Conservation (phyloP, 352 stramenopile species). For the Phytopythium helicoides region DNA sequence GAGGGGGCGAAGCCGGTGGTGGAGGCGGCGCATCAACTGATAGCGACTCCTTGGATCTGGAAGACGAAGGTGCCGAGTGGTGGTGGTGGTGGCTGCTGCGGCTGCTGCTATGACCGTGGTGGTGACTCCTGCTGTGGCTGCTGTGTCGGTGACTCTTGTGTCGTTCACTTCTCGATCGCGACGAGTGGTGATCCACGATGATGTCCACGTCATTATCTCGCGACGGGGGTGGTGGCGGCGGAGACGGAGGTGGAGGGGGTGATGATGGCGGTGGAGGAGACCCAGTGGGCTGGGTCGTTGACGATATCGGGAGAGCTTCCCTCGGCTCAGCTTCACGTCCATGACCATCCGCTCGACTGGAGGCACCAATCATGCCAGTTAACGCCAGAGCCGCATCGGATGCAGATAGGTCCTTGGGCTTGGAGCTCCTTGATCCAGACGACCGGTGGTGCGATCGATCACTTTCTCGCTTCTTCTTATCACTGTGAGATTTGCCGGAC, state of each 20-base stretch:
- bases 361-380: not conserved
- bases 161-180: not conserved
- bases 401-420: conserved; percentile 5
- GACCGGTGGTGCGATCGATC: not conserved
- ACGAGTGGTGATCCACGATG: conserved; percentile 4
- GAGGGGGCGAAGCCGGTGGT: conserved; percentile 1
- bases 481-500: conserved; percentile 15
- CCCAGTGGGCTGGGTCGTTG: conserved; percentile 18
- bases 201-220: too few species aligned
- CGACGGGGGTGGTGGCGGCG: conserved; percentile 11
- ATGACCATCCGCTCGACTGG: not conserved
- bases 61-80: not conserved
- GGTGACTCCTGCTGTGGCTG: not conserved
- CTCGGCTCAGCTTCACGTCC: too few species aligned
- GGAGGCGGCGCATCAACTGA: not conserved
- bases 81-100: not conserved
- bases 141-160: not conserved
- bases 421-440: conserved; percentile 1
- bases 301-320: conserved; percentile 14
- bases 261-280: conserved; percentile 5
- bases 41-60: not conserved
- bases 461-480: not conserved
- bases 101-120: conserved; percentile 1
- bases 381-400: conserved; percentile 5
- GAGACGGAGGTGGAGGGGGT: conserved; percentile 13